These are phyloP conservation scores for Porogramme epimiltina DNA, from an alignment of 1,284 basidiomycete genomes.

Conservation along the genomic window DNA sequence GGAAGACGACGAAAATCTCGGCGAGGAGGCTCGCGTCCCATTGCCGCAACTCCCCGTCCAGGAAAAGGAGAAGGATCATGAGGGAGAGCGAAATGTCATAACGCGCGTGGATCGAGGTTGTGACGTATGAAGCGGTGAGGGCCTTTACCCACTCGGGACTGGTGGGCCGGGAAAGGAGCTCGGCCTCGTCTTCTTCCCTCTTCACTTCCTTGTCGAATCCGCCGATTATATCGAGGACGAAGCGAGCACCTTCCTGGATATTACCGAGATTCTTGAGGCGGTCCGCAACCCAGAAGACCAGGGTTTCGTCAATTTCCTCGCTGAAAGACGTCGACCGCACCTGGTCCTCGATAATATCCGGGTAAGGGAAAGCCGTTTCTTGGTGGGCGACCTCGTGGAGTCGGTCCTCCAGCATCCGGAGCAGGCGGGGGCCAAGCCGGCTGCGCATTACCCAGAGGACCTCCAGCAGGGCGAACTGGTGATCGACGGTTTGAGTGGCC, in stretches of 20 bases:
- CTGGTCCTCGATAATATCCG: conserved; percentile 73
- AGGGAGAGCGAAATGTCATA: conserved; percentile 72
- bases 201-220: conserved; percentile 73
- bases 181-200: conserved; percentile 68
- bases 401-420: conserved; percentile 58
- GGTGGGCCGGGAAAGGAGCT: conserved; percentile 51
- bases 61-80: conserved; percentile 71
- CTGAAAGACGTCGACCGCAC: conserved; percentile 51
- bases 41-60: conserved; percentile 56
- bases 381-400: conserved; percentile 68
- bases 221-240: conserved; percentile 66
- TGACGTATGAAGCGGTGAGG: conserved; percentile 61
- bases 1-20: conserved; percentile 78
- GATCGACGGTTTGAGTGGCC: conserved; percentile 39
- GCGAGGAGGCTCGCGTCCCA: conserved; percentile 70
- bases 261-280: conserved; percentile 58
- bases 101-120: conserved; percentile 64
- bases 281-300: conserved; percentile 59
- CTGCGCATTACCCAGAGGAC: conserved; percentile 61
- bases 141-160: conserved; percentile 63
- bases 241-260: conserved; percentile 55
- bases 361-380: conserved; percentile 72
- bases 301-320: conserved; percentile 58
- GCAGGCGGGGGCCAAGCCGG: conserved; percentile 55
- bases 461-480: conserved; percentile 55